Base-by-base conservation (phyloP, 2,329 filamentous ascomycete genomes). In the Colletotrichum aenigma region DNA sequence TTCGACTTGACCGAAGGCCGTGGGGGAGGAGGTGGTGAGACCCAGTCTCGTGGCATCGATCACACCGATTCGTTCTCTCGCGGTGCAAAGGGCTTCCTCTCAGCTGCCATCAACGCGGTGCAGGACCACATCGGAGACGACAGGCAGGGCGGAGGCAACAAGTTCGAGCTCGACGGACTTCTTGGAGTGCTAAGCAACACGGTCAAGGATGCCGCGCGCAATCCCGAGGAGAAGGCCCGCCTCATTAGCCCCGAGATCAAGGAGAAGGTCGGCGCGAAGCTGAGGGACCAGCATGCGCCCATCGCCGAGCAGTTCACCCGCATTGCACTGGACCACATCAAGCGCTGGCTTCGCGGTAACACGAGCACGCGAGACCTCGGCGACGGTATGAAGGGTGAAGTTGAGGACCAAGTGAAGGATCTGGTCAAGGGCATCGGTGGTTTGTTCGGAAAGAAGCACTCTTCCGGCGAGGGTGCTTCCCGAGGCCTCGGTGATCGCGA, bases 191-290 rank as follows among this genome's bases (percentile, higher is more conserved):
- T 88, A 15, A 88, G 85, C 79, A 81, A 81, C 75, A 87, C 85
- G 1, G 82, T 88, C 71, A 87, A 87, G 74, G 86, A 88, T 18
- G 84, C 84, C 15, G 80, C 86, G 3, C 83, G 85, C n/a, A 87
- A 87, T 75, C 86, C 86, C 0, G 86, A 88, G 75, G 86, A 87
- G 62, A 88, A 86, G 71, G 86, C 86, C 0, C 86, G 86, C 6
- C 71, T 83, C 62, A 88, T 88, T 70, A 86, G 82, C 55, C 86
- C 86, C 5, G 86, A 88, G 79, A 88, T 88, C 82, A 88, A 87
- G 77, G 86, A 87, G 26, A 81, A 83, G 64, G 84, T 88, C 60
- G 85, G 82, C 38, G 79, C 77, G 7, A 86, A 85, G 79, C 81
- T 88, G 21, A 81, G 83, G 21, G 80, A 85, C 76, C 86, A 87